These are phyloP conservation scores for Russula olivacea DNA, from an alignment of 768 basidiomycete genomes.

Conservation along the genomic window DNA sequence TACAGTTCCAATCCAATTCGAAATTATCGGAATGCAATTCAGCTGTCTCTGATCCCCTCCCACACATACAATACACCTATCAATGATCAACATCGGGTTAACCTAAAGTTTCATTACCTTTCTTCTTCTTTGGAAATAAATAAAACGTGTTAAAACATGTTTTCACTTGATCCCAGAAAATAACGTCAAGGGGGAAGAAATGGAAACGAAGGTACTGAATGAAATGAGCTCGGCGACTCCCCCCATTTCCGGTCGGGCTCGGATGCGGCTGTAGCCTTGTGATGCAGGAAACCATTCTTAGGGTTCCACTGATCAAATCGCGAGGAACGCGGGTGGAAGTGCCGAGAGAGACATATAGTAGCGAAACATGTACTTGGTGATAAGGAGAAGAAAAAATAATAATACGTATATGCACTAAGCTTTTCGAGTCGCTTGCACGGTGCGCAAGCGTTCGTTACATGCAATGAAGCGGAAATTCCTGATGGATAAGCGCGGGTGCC, in stretches of 20 bases:
- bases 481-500: background rate
- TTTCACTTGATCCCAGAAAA: background rate
- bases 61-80: no score
- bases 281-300: background rate
- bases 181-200: background rate
- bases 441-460: background rate
- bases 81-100: background rate
- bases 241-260: background rate
- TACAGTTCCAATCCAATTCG: background rate
- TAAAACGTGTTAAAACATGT: background rate
- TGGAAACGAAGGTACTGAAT: conserved; percentile 1
- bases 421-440: background rate
- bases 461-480: background rate
- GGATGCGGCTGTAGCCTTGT: background rate
- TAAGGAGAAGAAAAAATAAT: background rate
- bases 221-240: background rate
- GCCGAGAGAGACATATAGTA: conserved; percentile 9
- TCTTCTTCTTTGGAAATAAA: background rate
- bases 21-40: background rate
- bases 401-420: background rate
- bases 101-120: background rate
- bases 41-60: background rate
- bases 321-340: conserved; percentile 9
- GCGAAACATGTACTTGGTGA: background rate
- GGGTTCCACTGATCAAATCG: background rate